A percentile compares a stretch with the other conserved stretches of the same genome.
These are phyloP conservation scores for Camellia lanceoleosa DNA, from an alignment of 148 eudicot species.

Conservation along the genomic window DNA sequence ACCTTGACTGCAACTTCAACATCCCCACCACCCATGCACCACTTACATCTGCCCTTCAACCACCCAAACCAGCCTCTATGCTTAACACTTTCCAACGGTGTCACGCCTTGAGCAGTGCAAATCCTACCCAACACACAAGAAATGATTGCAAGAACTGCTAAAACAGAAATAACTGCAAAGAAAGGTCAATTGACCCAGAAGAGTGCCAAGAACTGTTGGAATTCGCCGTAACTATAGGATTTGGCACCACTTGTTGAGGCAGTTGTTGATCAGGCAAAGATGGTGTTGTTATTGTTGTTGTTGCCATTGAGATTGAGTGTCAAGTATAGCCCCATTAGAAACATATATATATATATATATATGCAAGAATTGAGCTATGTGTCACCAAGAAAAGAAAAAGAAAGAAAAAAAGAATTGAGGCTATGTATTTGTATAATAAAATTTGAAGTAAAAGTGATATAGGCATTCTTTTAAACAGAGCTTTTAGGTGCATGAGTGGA, in stretches of 20 bases:
- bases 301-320: slow-evolving; percentile 26
- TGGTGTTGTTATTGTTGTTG: slow-evolving; percentile 10
- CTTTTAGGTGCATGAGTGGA: slow-evolving; percentile 19
- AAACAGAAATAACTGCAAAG: slow-evolving; percentile 31
- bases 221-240: slow-evolving; percentile 5
- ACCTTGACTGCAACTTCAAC: slow-evolving; percentile 4
- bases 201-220: slow-evolving; percentile 14
- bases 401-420: not conserved
- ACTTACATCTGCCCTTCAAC: slow-evolving; percentile 18
- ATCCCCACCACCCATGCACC: not conserved
- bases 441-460: not conserved
- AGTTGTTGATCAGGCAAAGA: slow-evolving; percentile 25
- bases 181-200: slow-evolving; percentile 32
- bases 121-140: slow-evolving; percentile 25
- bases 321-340: not conserved
- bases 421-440: not conserved
- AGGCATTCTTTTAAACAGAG: not conserved
- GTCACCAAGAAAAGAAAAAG: not conserved
- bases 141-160: slow-evolving; percentile 23
- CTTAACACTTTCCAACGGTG: slow-evolving; percentile 16
- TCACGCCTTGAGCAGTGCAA: slow-evolving; percentile 2
- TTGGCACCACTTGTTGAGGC: slow-evolving; percentile 17
- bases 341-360: slow-evolving; percentile 4
- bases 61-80: slow-evolving; percentile 26
- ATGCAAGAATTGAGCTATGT: not conserved